Base-by-base conservation (phyloP, 2,329 filamentous ascomycete species). In the Trichoderma brevicompactum region DNA sequence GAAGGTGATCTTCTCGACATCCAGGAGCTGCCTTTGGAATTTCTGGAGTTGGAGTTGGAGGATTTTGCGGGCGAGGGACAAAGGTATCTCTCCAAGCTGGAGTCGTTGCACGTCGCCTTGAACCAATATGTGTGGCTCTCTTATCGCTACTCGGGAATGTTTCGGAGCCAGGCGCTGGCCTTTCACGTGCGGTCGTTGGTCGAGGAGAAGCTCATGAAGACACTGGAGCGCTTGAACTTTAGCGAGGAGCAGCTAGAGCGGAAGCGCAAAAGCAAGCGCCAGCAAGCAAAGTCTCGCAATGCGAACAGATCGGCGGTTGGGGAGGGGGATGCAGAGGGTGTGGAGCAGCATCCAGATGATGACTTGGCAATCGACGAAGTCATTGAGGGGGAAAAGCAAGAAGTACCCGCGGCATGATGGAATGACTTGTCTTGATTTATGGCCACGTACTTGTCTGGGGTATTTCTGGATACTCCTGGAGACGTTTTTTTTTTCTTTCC, bases 81-180 rank as follows among this genome's bases (percentile, higher is more conserved):
- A 61, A 75, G 80, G 0, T 92, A 92, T 69, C 82, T 99, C 10
- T 80, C 81, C 63, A 78, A 82, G 8, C 81, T 98, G 19, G 95
- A 99, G 75, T 76, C 80, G 3, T 82, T 99, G 15, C 95, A 99
- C 79, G 91, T 92, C 72, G 83, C 87, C 34, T 80, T 99, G 43
- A 92, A 94, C 50, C 80, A 94, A 53, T 99, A 98, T 74, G 83
- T 96, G 2, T 99, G 95, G 95, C 82, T 99, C 15, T 94, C 91
- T 71, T 98, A 94, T 77, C 89, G 94, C 7, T 96, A 94, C 76
- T 83, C 87, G 3, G 91, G 92, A 55, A 83, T 96, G 58, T 96
- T 97, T 76, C 85, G 81, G 6, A 91, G 89, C 69, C 87, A 94
- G 71, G 81, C 81, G 0, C 81, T 97, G 49, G 93, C 92, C 0